These are phyloP conservation scores for Colletotrichum abscissum DNA, from an alignment of 2,329 filamentous ascomycete species.

Conservation along the genomic window DNA sequence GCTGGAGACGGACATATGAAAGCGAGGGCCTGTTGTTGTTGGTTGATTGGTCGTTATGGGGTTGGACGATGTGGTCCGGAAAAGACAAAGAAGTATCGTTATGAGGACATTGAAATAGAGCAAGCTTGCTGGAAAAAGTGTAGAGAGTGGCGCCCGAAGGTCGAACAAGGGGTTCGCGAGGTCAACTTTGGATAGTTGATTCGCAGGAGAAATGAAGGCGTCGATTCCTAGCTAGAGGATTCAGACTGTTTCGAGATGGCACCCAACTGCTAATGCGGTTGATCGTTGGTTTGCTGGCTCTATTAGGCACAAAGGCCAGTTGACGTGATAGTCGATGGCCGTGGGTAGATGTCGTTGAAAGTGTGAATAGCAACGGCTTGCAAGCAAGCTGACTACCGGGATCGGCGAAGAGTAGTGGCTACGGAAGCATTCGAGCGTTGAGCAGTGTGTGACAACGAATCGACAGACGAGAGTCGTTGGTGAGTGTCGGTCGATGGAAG, in stretches of 20 bases:
- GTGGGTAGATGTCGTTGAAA: slow-evolving; percentile 27
- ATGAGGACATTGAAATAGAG: slow-evolving; percentile 53
- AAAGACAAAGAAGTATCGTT: slow-evolving; percentile 53
- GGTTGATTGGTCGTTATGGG: slow-evolving; percentile 33
- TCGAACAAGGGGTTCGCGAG: slow-evolving; percentile 13
- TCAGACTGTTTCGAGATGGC: neutral
- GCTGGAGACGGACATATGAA: slow-evolving; percentile 34
- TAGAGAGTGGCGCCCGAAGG: slow-evolving; percentile 21
- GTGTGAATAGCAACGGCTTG: slow-evolving; percentile 33
- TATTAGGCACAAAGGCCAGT: slow-evolving; percentile 23
- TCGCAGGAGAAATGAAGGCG: slow-evolving; percentile 36
- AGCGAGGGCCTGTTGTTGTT: slow-evolving; percentile 33
- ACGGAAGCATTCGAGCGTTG: slow-evolving; percentile 36
- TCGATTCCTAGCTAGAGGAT: slow-evolving; percentile 42
- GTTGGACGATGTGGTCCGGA: slow-evolving; percentile 28
- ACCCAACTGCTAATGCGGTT: neutral
- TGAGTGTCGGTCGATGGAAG: neutral
- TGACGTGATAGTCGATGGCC: slow-evolving; percentile 14
- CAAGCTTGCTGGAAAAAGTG: slow-evolving; percentile 36
- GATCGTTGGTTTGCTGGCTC: slow-evolving; percentile 14
- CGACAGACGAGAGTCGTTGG: slow-evolving; percentile 9
- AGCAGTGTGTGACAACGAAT: slow-evolving; percentile 9
- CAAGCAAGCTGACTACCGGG: slow-evolving; percentile 37
- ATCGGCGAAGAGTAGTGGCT: slow-evolving; percentile 33
- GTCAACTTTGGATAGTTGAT: slow-evolving; percentile 31